phyloP scores from a whole-genome alignment of 179 eudicot genomes.

The Beta macrorhiza region DNA sequence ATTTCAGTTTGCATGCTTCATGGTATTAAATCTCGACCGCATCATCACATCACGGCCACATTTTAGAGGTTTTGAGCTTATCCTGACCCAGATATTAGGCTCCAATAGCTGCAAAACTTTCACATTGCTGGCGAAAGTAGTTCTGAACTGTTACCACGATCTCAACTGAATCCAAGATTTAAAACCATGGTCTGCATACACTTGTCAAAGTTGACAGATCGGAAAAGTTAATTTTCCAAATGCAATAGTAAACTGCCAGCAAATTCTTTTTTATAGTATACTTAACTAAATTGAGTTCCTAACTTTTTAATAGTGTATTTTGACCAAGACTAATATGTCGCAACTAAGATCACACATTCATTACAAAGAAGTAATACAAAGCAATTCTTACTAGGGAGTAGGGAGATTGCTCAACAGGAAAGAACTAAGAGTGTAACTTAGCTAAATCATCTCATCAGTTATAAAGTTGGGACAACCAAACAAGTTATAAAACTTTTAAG shows the following conservation, averaged over 20 bases:
- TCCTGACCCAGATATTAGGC: too few species aligned
- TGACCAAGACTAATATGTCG: background rate
- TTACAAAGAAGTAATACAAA: background rate
- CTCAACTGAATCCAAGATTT: too few species aligned
- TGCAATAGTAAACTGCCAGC: background rate
- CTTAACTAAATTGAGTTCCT: too few species aligned
- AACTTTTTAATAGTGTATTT: too few species aligned
- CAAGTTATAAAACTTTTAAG: background rate
- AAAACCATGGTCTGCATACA: background rate
- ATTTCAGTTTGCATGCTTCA: background rate
- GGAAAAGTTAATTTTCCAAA: background rate
- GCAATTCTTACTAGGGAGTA: background rate
- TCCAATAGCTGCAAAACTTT: too few species aligned
- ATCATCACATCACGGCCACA: too few species aligned
- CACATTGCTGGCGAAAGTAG: too few species aligned
- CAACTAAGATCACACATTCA: background rate
- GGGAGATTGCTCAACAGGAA: conserved; percentile 10
- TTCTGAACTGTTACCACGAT: too few species aligned
- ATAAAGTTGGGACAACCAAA: background rate
- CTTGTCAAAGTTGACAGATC: background rate
- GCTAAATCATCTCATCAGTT: background rate
- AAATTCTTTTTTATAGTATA: too few species aligned
- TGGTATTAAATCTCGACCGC: too few species aligned
- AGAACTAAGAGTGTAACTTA: background rate
- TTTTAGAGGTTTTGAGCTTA: too few species aligned